Conservation (phyloP, 2,329 filamentous ascomycete genomes). For the Nemania diffusa region DNA sequence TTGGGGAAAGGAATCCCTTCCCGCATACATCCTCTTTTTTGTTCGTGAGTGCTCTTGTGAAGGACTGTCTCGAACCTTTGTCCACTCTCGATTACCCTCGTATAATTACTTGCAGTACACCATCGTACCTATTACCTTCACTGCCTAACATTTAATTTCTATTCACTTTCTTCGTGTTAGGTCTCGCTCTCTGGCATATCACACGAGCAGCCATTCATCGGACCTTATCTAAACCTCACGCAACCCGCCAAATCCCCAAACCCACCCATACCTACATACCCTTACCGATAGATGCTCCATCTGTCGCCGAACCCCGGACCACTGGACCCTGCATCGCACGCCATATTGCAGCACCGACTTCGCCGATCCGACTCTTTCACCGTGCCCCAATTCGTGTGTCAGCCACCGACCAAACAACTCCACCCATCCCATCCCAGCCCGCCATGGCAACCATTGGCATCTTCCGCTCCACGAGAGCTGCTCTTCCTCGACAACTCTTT, state of each 20-base stretch:
- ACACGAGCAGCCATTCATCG: background rate
- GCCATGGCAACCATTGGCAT: constrained; percentile 58
- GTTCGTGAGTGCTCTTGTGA: background rate
- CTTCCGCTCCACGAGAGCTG: constrained; percentile 56
- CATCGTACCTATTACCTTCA: background rate
- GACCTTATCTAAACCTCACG: background rate
- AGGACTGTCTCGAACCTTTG: background rate
- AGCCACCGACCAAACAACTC: constrained; percentile 23
- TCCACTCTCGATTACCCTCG: background rate
- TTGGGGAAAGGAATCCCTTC: background rate
- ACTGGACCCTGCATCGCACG: constrained; percentile 34
- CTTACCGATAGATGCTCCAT: constrained; percentile 13
- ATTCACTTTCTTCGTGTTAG: background rate
- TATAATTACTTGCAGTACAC: background rate
- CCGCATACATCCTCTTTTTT: background rate
- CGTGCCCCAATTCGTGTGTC: constrained; percentile 20
- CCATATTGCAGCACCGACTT: constrained; percentile 32
- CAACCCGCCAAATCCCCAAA: background rate
- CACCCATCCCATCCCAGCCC: constrained; percentile 23
- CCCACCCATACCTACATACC: background rate
- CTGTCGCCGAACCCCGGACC: constrained; percentile 35
- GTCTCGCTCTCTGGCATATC: background rate
- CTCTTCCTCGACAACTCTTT: constrained; percentile 52
- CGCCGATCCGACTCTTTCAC: constrained; percentile 5
- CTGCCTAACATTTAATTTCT: background rate